Conservation (phyloP, 495 filamentous ascomycete genomes). For the Penicillium coprophilum region DNA sequence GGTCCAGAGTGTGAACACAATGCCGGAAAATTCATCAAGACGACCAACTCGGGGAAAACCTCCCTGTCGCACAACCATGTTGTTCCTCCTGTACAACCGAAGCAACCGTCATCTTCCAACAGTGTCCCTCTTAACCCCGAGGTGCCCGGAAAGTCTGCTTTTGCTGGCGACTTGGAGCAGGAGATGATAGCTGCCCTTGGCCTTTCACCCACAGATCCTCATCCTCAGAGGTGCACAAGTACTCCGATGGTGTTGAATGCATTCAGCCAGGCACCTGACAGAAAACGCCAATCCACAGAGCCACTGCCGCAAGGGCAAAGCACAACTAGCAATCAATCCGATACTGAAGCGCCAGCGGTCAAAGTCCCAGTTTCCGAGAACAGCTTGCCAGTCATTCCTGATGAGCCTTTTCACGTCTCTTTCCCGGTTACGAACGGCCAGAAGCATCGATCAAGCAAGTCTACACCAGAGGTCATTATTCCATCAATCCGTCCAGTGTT, state of each 20-base stretch:
- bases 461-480: not conserved
- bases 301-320: not conserved
- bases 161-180: constrained; percentile 20
- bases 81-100: not conserved
- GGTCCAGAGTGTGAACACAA: constrained; percentile 9
- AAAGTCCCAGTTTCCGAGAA: constrained; percentile 1
- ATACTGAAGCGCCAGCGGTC: not conserved
- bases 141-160: not conserved
- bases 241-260: not conserved
- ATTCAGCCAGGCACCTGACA: not conserved
- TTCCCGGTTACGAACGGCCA: not conserved
- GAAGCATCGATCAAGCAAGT: constrained; percentile 2
- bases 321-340: not conserved
- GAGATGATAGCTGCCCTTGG: constrained; percentile 31
- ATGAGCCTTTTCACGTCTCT: constrained; percentile 6
- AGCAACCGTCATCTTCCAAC: not conserved
- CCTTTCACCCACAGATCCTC: constrained; percentile 23
- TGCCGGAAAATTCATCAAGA: constrained; percentile 14
- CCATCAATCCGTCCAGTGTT: constrained; percentile 22
- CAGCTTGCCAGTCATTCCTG: constrained; percentile 5
- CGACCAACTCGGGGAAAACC: constrained; percentile 9
- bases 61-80: not conserved
- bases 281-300: not conserved
- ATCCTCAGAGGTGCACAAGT: constrained; percentile 6
- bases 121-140: constrained; percentile 1